phyloP scores from a whole-genome alignment of 2,329 filamentous ascomycete species.

The Penicillium griseofulvum region DNA sequence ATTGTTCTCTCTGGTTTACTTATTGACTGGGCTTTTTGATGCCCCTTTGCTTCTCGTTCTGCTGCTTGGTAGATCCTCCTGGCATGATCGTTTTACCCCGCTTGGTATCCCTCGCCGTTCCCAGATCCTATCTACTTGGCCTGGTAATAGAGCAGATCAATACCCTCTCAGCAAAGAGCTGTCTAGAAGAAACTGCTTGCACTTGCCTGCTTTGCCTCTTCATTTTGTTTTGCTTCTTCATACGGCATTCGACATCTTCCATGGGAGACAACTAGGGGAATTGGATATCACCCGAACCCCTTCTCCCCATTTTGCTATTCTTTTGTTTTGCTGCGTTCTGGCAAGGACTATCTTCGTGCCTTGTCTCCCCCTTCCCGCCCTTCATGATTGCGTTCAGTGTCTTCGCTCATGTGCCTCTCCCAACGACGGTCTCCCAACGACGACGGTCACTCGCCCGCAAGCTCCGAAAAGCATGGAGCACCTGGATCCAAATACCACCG shows the following conservation, averaged over 20 bases:
- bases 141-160: constrained; percentile 20
- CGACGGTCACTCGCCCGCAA: background rate
- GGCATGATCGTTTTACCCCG: constrained; percentile 8
- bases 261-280: background rate
- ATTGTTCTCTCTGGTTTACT: background rate
- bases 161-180: constrained; percentile 11
- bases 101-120: constrained; percentile 24
- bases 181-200: constrained; percentile 16
- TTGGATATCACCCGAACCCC: constrained; percentile 4
- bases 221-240: constrained; percentile 8
- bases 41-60: background rate
- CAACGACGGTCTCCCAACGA: background rate
- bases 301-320: background rate
- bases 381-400: constrained; percentile 7
- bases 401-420: background rate
- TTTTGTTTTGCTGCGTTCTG: constrained; percentile 13
- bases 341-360: constrained; percentile 17
- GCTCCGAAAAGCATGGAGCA: background rate
- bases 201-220: background rate
- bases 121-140: constrained; percentile 7
- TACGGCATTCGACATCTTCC: background rate
- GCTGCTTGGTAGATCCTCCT: background rate
- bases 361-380: constrained; percentile 30
- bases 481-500: background rate
- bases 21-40: background rate